Percentiles rank a stretch among this genome's conserved stretches.
These are phyloP conservation scores for Penicillium sp. DNA, from an alignment of 2,329 filamentous ascomycete species.

Conservation along the genomic window DNA sequence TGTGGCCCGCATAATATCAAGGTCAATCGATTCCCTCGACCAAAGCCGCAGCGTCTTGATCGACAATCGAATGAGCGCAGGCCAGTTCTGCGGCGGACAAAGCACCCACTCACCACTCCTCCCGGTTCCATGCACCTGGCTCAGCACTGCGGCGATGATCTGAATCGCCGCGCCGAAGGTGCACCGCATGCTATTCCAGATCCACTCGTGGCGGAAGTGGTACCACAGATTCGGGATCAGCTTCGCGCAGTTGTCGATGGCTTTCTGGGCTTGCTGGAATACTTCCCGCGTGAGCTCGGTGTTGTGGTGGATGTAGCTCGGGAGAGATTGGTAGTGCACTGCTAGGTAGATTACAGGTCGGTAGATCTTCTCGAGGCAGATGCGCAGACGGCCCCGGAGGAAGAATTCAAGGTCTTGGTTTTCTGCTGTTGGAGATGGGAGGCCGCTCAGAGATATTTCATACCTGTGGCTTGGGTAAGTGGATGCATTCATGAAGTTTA, in stretches of 20 bases:
- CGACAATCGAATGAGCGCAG: conserved; percentile 18
- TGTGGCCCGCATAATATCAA: conserved; percentile 21
- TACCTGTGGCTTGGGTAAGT: conserved; percentile 12
- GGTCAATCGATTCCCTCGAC: conserved; percentile 19
- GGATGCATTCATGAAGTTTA: not conserved
- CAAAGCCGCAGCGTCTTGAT: conserved; percentile 20
- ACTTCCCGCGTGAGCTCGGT: conserved; percentile 8
- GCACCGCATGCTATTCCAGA: conserved; percentile 20
- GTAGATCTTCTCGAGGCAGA: conserved; percentile 22
- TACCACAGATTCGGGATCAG: conserved; percentile 22
- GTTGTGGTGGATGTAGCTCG: conserved; percentile 13
- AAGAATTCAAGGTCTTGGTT: conserved; percentile 20
- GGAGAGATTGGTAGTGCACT: conserved; percentile 20
- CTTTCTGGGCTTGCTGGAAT: conserved; percentile 19
- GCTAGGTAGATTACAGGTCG: conserved; percentile 23
- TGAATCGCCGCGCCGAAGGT: conserved; percentile 21
- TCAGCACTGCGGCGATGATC: conserved; percentile 19
- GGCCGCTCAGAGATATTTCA: conserved; percentile 13
- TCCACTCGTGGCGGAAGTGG: conserved; percentile 24
- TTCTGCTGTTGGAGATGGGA: conserved; percentile 3
- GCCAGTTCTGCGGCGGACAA: conserved; percentile 17
- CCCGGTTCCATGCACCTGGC: conserved; percentile 9
- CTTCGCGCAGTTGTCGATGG: conserved; percentile 19
- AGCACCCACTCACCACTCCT: conserved; percentile 9
- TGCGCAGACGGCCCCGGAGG: conserved; percentile 14